A percentile compares a stretch with the other conserved stretches of the same genome.
Conservation (phyloP, 2,329 filamentous ascomycete genomes). For the Diaporthe batatas region DNA sequence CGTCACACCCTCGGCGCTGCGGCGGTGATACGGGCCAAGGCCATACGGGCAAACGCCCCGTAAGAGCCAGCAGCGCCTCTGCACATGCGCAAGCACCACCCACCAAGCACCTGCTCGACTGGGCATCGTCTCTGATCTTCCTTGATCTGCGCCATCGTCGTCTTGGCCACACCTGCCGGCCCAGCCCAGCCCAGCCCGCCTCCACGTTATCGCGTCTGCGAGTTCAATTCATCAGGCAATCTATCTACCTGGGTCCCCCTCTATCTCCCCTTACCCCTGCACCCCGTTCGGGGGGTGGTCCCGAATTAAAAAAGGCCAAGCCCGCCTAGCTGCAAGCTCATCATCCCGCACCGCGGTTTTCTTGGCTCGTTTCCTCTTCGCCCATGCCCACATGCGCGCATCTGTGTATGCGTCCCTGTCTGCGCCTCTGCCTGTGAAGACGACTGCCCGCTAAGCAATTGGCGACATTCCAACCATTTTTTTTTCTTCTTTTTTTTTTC, state of each 20-base stretch:
- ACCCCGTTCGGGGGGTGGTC: constrained; percentile 25
- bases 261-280: background rate
- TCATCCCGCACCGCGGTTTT: constrained; percentile 29
- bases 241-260: background rate
- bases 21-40: background rate
- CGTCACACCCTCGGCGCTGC: background rate
- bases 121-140: constrained; percentile 27
- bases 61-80: background rate
- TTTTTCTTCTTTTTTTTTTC: background rate
- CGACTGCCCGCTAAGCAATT: constrained; percentile 8
- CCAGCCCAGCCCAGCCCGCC: constrained; percentile 11
- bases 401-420: background rate
- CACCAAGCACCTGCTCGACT: constrained; percentile 13
- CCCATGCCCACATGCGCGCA: constrained; percentile 8
- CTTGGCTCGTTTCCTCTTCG: constrained; percentile 27
- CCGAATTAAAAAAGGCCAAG: constrained; percentile 36
- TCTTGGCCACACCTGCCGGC: constrained; percentile 12
- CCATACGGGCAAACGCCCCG: background rate
- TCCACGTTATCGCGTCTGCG: constrained; percentile 7
- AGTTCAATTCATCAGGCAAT: constrained; percentile 12
- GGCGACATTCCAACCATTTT: constrained; percentile 19
- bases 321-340: constrained; percentile 33
- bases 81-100: background rate
- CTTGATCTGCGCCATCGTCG: constrained; percentile 18
- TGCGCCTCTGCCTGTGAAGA: constrained; percentile 10